Base-by-base conservation (phyloP, 169 alveolate species). In the Eimeria tenella region DNA sequence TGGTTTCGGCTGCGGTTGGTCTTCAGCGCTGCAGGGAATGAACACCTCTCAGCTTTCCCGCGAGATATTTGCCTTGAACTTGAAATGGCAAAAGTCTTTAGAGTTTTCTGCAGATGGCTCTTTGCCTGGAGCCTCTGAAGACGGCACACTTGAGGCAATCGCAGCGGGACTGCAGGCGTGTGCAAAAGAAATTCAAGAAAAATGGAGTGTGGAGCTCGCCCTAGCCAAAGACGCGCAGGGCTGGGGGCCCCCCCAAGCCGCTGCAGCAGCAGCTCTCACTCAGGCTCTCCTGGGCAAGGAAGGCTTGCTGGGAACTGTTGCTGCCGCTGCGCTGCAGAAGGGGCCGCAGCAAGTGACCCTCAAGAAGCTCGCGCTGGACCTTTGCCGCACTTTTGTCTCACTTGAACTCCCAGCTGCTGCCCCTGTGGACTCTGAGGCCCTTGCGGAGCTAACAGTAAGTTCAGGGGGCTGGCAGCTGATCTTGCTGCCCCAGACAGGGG, bases 121-220 rank as follows among this genome's bases (percentile, higher is more conserved):
- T 31, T 31, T 31, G 42, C 42, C 42, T 31, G 42, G 42, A 31
- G 42, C 42, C 42, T 31, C 42, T 31, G 42, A 31, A 31, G 42
- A 31, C 0, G 42, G 42, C 42, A 31, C 42, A 31, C 42, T 31
- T 31, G 42, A 31, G 42, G 42, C 42, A 31, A 31, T 31, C 2
- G 42, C 42, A 31, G 42, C 42, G 42, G 42, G 42, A 31, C 70
- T 60, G 15, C 23, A 15, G 70, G 23, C 23, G 5, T 60, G 70
- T n/a, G n/a, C 70, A n/a, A 60, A n/a, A n/a, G 70, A 60, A n/a
- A 15, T 60, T n/a, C 70, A 60, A n/a, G 70, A 60, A 60, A 60
- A 60, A n/a, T 60, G 70, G 70, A 60, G n/a, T 60, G 15, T 15
- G 70, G 70, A 60, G 23, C 6, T 9, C 6, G n/a, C 15, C n/a